These are phyloP conservation scores for Chalciporus chontae DNA, from an alignment of 768 basidiomycete genomes.

Conservation along the genomic window DNA sequence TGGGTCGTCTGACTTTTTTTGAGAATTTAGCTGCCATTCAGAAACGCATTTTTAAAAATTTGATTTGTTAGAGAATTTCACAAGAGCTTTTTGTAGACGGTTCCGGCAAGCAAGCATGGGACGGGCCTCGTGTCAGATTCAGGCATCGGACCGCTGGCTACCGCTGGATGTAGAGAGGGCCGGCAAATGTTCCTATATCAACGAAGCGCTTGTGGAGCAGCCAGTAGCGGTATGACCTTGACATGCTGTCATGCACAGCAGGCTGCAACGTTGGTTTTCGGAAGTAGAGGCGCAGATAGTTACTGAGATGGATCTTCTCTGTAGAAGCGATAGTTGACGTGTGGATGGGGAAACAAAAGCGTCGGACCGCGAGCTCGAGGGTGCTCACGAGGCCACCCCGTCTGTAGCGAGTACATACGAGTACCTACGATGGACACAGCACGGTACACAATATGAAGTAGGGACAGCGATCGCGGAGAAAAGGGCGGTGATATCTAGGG, in stretches of 20 bases:
- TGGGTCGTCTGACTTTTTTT: slow-evolving; percentile 5
- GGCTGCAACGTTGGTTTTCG: slow-evolving; percentile 17
- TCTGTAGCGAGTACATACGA: background rate
- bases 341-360: background rate
- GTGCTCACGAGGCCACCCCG: background rate
- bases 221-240: slow-evolving; percentile 23
- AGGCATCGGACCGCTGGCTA: slow-evolving; percentile 6
- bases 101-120: slow-evolving; percentile 6
- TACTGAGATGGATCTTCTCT: slow-evolving; percentile 12
- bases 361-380: background rate
- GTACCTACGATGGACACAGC: too few species aligned
- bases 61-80: background rate
- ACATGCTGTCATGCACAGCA: slow-evolving; percentile 22
- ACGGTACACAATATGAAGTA: too few species aligned
- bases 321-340: background rate
- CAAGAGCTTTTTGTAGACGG: background rate
- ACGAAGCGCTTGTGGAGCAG: slow-evolving; percentile 7
- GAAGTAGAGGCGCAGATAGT: slow-evolving; percentile 1
- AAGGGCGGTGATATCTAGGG: background rate
- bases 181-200: slow-evolving; percentile 12
- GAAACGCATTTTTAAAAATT: slow-evolving; percentile 8
- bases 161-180: too few species aligned
- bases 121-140: slow-evolving; percentile 1
- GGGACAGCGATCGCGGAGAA: background rate
- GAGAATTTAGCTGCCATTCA: background rate